Evolutionary conservation across 2,329 filamentous ascomycete genomes (phyloP).

Genomic region (Colletotrichum sp.): DNA sequence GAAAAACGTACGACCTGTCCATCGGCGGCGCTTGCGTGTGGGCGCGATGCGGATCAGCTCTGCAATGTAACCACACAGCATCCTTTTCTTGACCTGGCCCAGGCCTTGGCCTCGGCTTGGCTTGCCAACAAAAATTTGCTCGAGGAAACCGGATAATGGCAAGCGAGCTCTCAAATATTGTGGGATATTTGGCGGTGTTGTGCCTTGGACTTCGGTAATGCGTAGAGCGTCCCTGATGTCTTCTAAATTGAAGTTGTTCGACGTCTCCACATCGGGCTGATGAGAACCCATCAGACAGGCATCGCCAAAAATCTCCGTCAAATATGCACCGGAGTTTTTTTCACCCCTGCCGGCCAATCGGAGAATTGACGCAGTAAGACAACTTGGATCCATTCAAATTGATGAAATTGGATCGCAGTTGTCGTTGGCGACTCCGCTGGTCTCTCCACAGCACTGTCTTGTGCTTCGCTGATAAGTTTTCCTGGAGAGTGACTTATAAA

Average conservation of each 20-base stretch:
- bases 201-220: neutral
- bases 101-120: neutral
- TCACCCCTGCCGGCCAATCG: slow-evolving; percentile 14
- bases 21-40: neutral
- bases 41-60: slow-evolving; percentile 8
- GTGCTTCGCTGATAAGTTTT: neutral
- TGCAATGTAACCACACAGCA: slow-evolving; percentile 15
- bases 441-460: slow-evolving; percentile 7
- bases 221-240: neutral
- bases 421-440: neutral
- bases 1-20: neutral
- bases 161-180: neutral
- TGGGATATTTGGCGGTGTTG: neutral
- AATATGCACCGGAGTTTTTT: slow-evolving; percentile 17
- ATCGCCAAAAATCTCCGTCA: slow-evolving; percentile 16
- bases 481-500: neutral
- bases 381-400: slow-evolving; percentile 8
- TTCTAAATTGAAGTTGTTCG: neutral
- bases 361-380: slow-evolving; percentile 10
- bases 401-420: slow-evolving; percentile 4
- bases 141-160: neutral
- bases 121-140: neutral
- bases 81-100: neutral
- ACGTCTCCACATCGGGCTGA: slow-evolving; percentile 11
- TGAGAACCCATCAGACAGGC: slow-evolving; percentile 9